A percentile compares a stretch with the other conserved stretches of the same genome.
Evolutionary conservation across 2,329 filamentous ascomycete genomes (phyloP).

Genomic region (Botrytis sinoallii): DNA sequence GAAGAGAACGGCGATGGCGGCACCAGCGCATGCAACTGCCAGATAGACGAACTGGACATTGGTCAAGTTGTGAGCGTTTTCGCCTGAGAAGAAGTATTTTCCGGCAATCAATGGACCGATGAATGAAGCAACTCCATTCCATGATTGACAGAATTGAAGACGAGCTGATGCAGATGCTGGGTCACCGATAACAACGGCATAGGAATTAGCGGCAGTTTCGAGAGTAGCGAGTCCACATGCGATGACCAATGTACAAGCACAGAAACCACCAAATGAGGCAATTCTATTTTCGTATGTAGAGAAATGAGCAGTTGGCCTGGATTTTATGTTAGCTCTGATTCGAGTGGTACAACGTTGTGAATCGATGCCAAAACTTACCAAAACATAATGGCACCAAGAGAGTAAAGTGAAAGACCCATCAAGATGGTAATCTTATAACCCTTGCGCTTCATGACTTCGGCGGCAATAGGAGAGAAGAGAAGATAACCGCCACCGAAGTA

Average conservation of each 20-base stretch:
- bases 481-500: conserved; percentile 72
- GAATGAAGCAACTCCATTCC: conserved; percentile 72
- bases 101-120: conserved; percentile 71
- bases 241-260: conserved; percentile 69
- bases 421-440: conserved; percentile 80
- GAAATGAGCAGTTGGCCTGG: conserved; percentile 78
- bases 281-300: conserved; percentile 48
- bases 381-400: conserved; percentile 55
- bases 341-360: no score
- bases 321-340: conserved; percentile 46
- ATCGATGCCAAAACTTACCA: background rate
- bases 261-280: conserved; percentile 74
- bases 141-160: conserved; percentile 69
- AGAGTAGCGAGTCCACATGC: conserved; percentile 73
- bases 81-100: conserved; percentile 64
- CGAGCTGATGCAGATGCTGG: conserved; percentile 69
- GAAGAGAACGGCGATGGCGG: conserved; percentile 63
- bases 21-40: conserved; percentile 72
- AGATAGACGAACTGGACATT: conserved; percentile 83
- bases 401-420: conserved; percentile 69
- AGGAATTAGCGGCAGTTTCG: conserved; percentile 77
- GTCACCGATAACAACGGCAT: conserved; percentile 67
- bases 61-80: conserved; percentile 63
- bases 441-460: conserved; percentile 67
- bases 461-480: conserved; percentile 63